phyloP scores from a whole-genome alignment of 176 grass and related monocot species.

The Pharus latifolius region DNA sequence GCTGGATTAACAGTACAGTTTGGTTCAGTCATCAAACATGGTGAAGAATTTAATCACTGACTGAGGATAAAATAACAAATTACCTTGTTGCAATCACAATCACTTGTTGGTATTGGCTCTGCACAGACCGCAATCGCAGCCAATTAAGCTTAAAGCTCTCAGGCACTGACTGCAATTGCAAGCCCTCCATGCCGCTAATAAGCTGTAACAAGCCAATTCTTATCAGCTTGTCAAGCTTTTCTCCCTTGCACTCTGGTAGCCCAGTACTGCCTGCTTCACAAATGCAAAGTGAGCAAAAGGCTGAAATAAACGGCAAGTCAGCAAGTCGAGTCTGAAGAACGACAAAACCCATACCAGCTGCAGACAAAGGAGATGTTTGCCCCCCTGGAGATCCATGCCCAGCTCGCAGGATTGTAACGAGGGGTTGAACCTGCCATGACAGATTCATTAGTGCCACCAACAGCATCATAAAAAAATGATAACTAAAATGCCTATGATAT shows the following conservation, averaged over 20 bases:
- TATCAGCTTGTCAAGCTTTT: constrained; percentile 59
- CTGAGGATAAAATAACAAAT: neutral
- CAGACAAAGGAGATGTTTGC: constrained; percentile 18
- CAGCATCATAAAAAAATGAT: neutral
- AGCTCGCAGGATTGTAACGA: constrained; percentile 55
- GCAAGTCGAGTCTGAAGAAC: too few relatives aligned
- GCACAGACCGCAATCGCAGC: constrained; percentile 56
- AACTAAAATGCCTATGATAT: neutral
- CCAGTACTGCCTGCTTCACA: constrained; percentile 11
- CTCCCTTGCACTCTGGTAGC: constrained; percentile 71
- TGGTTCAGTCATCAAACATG: neutral
- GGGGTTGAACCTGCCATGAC: constrained; percentile 37
- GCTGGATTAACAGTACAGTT: constrained; percentile 32
- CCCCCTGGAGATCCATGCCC: constrained; percentile 39
- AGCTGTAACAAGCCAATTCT: constrained; percentile 74
- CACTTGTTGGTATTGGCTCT: constrained; percentile 70
- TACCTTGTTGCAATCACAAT: constrained; percentile 86
- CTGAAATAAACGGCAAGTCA: neutral
- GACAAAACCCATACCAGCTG: neutral
- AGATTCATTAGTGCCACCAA: neutral
- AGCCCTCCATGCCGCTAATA: constrained; percentile 43
- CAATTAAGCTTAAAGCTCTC: constrained; percentile 73
- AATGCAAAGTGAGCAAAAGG: neutral
- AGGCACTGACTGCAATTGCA: constrained; percentile 50
- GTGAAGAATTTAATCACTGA: neutral